Evolutionary conservation across 2,329 filamentous ascomycete species (phyloP), one percentile per base, ranked within the genome.

Genomic region (Aureobasidium sp.): DNA sequence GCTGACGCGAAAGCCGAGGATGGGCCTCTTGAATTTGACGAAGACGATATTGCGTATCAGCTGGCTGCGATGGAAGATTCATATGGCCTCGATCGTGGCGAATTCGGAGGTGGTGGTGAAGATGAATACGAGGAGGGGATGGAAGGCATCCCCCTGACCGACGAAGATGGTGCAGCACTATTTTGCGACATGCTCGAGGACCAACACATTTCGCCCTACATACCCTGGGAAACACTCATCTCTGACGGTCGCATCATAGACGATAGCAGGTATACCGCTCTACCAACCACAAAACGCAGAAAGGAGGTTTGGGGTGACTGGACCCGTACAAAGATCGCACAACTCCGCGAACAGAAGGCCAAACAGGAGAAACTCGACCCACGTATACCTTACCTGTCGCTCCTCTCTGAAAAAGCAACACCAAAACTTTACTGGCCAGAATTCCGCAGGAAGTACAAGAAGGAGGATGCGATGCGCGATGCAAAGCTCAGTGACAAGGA

Each of bases 401-500:
- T 99, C 66, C 79, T 99, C 34, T 86, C 93, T 66, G 84, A 87
- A 53, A 84, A 91, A 67, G 93, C 92, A 0, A 94, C 87, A 0
- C 88, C 90, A 0, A 97, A 96, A 76, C 81, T 99, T 1, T 99
- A 96, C 79, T 99, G 94, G 94, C 88, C 90, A 0, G 94, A 99
- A 72, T 99, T 99, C 76, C 91, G 90, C 69, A 82, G 94, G 37
- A 99, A 97, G 72, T 94, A 86, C 75, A 88, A 88, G 67, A 92
- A 88, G 66, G 91, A 96, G 66, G 75, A 83, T 0, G 83, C 87
- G 58, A 91, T 99, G 88, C 88, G 87, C 64, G 88, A 93, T 63
- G 78, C 84, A 17, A 77, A 78, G 63, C 67, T 80, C 4, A 67
- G 72, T 23, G 80, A 81, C 69, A 90, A 88, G 72, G 90, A 93